A percentile compares a stretch with the other conserved stretches of the same genome.
phyloP scores from a whole-genome alignment of 1,284 basidiomycete species.

The Cutaneotrichosporon mucoides region DNA sequence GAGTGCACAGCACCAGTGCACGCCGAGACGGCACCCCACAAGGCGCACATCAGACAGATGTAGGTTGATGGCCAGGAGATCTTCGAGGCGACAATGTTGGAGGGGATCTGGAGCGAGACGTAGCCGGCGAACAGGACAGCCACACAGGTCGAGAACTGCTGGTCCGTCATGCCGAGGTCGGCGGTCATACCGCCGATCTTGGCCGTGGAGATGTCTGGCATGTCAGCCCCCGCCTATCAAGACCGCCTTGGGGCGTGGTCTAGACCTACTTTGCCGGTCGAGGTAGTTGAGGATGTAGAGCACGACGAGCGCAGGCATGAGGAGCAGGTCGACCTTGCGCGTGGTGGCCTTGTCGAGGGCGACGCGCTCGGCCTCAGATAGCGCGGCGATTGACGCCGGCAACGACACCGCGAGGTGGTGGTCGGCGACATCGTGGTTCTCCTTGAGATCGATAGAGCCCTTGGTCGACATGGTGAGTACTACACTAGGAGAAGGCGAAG shows the following conservation, averaged over 20 bases:
- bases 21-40: slow-evolving; percentile 41
- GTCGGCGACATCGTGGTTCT: slow-evolving; percentile 9
- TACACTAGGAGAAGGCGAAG: too few species aligned
- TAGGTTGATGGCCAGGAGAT: slow-evolving; percentile 34
- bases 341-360: slow-evolving; percentile 27
- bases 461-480: too few species aligned
- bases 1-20: slow-evolving; percentile 32
- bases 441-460: not conserved
- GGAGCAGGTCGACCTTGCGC: slow-evolving; percentile 23
- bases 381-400: slow-evolving; percentile 28
- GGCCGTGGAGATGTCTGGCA: slow-evolving; percentile 16
- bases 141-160: slow-evolving; percentile 32
- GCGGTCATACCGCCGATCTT: slow-evolving; percentile 22
- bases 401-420: slow-evolving; percentile 14
- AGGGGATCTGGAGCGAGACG: slow-evolving; percentile 40
- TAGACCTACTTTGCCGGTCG: slow-evolving; percentile 7
- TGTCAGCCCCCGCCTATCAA: too few species aligned
- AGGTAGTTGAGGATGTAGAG: slow-evolving; percentile 16
- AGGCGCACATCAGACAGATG: slow-evolving; percentile 22
- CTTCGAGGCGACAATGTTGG: slow-evolving; percentile 35
- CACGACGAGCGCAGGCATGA: slow-evolving; percentile 16
- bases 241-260: too few species aligned
- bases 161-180: slow-evolving; percentile 19
- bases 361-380: slow-evolving; percentile 31
- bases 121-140: slow-evolving; percentile 29